phyloP scores from a whole-genome alignment of 257 asterid genomes.

The Penstemon eatonii region DNA sequence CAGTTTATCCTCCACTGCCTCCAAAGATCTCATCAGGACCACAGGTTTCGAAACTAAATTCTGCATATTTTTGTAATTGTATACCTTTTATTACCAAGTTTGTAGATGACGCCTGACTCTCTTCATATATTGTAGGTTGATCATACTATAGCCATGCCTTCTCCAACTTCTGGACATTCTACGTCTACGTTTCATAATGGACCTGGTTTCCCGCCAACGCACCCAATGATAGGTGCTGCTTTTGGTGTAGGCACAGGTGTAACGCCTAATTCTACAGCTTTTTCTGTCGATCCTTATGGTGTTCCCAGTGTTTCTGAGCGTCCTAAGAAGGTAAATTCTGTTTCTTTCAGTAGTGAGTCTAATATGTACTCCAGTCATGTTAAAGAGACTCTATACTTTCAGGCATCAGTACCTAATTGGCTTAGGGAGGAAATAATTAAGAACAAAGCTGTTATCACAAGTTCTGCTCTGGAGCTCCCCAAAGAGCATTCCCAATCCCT shows the following conservation, averaged over 20 bases:
- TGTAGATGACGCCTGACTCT: constrained; percentile 24
- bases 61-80: constrained; percentile 17
- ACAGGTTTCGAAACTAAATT: constrained; percentile 51
- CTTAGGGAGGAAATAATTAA: constrained; percentile 95
- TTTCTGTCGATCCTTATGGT: constrained; percentile 72
- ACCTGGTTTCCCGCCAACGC: constrained; percentile 64
- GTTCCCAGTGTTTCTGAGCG: constrained; percentile 58
- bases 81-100: constrained; percentile 10
- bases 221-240: constrained; percentile 51
- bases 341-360: constrained; percentile 29
- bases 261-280: constrained; percentile 58
- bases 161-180: constrained; percentile 67
- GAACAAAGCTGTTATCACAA: constrained; percentile 76
- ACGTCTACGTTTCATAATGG: constrained; percentile 64
- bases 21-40: constrained; percentile 52
- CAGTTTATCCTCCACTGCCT: constrained; percentile 56
- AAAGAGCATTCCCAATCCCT: constrained; percentile 55
- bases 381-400: constrained; percentile 29
- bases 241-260: constrained; percentile 69
- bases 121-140: constrained; percentile 55
- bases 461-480: constrained; percentile 45
- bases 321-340: constrained; percentile 71
- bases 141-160: constrained; percentile 53
- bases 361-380: constrained; percentile 20
- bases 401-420: constrained; percentile 99